Conservation (phyloP, 2,329 filamentous ascomycete genomes). For the Aspergillus fijiensis region DNA sequence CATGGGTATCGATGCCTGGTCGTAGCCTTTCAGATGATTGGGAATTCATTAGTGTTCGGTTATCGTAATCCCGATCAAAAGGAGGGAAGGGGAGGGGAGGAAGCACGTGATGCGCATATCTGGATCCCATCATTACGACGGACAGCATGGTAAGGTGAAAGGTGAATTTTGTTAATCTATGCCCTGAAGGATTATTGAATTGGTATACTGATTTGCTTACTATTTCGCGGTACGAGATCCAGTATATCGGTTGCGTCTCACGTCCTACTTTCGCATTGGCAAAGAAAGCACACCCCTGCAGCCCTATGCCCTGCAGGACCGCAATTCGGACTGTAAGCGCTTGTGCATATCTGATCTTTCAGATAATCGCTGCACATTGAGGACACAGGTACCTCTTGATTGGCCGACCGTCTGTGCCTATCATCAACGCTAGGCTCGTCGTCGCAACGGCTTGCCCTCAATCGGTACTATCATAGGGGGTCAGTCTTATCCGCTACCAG, state of each 20-base stretch:
- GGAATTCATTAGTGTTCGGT: not conserved
- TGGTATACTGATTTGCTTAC: no score
- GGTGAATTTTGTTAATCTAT: not conserved
- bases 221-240: not conserved
- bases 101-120: not conserved
- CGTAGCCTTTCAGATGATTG: not conserved
- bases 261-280: no score
- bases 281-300: not conserved
- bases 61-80: not conserved
- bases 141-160: not conserved
- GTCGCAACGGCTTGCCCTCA: not conserved
- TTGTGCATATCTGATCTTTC: not conserved
- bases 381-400: no score
- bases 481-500: not conserved
- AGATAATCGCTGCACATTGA: not conserved
- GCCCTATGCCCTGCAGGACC: not conserved
- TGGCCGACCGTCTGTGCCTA: not conserved
- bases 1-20: not conserved
- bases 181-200: no score
- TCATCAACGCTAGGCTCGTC: not conserved
- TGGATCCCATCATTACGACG: not conserved
- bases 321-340: not conserved
- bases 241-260: no score
- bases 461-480: not conserved
- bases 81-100: not conserved